phyloP scores from a whole-genome alignment of 2,329 filamentous ascomycete genomes.

The Remersonia thermophila region DNA sequence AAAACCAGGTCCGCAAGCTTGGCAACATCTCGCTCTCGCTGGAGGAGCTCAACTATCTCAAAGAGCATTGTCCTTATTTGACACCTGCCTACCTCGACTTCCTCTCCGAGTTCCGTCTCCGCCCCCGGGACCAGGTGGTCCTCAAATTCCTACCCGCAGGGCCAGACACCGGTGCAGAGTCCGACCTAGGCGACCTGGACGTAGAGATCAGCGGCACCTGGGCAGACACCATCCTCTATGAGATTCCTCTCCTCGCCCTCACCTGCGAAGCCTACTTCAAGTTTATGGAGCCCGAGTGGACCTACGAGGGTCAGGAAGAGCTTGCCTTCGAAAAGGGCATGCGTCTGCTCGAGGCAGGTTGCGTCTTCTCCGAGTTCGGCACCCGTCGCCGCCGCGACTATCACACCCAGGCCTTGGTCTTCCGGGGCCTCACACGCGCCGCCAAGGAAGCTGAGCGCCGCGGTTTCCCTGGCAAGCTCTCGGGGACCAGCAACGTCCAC shows the following conservation, averaged over 20 bases:
- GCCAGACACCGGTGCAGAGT: constrained; percentile 47
- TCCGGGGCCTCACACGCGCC: constrained; percentile 72
- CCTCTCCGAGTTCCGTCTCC: constrained; percentile 68
- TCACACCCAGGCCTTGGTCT: constrained; percentile 84
- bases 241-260: constrained; percentile 84
- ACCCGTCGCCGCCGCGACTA: constrained; percentile 83
- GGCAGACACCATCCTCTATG: constrained; percentile 94
- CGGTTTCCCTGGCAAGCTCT: constrained; percentile 59
- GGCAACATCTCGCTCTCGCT: constrained; percentile 66
- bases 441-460: constrained; percentile 55
- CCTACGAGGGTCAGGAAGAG: constrained; percentile 73
- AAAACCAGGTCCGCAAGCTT: constrained; percentile 72
- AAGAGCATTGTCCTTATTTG: constrained; percentile 69
- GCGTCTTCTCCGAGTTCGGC: constrained; percentile 87
- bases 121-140: constrained; percentile 67
- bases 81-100: constrained; percentile 66
- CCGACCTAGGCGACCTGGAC: constrained; percentile 60
- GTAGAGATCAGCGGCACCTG: constrained; percentile 72
- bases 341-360: constrained; percentile 66
- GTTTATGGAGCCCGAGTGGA: constrained; percentile 91
- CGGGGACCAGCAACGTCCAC: constrained; percentile 92
- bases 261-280: constrained; percentile 96
- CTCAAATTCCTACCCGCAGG: constrained; percentile 50
- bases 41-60: constrained; percentile 71
- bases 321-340: constrained; percentile 73